These are phyloP conservation scores for Penicillium thymicola DNA, from an alignment of 2,329 filamentous ascomycete species.

Conservation along the genomic window DNA sequence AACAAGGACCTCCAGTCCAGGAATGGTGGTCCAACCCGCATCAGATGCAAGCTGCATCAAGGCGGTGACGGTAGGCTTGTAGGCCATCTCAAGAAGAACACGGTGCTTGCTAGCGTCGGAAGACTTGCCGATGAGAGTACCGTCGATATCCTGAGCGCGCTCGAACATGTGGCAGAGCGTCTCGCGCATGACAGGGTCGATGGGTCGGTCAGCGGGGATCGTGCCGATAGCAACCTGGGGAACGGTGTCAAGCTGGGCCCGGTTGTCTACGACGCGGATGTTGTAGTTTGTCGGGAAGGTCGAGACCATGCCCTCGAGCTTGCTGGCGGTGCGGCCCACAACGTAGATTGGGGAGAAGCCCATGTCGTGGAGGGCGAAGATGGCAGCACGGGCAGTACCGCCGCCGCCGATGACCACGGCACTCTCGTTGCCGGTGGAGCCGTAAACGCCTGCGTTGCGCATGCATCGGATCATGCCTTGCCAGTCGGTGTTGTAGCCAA, in stretches of 20 bases:
- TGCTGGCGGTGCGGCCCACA: constrained; percentile 69
- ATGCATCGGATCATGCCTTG: constrained; percentile 83
- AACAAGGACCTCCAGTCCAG: constrained; percentile 83
- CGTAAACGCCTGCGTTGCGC: constrained; percentile 61
- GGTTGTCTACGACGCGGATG: constrained; percentile 60
- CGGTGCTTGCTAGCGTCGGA: constrained; percentile 43
- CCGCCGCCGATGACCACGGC: constrained; percentile 87
- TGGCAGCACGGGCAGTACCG: constrained; percentile 85
- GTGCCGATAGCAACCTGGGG: constrained; percentile 80
- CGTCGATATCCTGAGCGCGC: constrained; percentile 48
- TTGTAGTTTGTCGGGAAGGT: constrained; percentile 74
- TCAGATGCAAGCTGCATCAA: constrained; percentile 79
- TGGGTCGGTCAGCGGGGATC: constrained; percentile 81
- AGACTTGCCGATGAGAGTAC: constrained; percentile 31
- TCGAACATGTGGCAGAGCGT: constrained; percentile 57
- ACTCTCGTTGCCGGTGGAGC: constrained; percentile 43
- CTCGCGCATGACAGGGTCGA: constrained; percentile 68
- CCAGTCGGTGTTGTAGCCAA: constrained; percentile 96
- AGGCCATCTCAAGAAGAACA: constrained; percentile 90
- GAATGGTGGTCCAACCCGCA: constrained; percentile 76
- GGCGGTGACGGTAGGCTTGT: constrained; percentile 79
- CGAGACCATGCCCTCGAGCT: constrained; percentile 63
- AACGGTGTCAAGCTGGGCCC: constrained; percentile 51
- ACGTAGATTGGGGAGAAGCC: constrained; percentile 84
- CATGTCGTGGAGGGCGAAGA: constrained; percentile 81